Percentiles rank a stretch among this genome's conserved stretches.
Evolutionary conservation across 2,329 filamentous ascomycete species (phyloP).

Genomic region (Ophiocordyceps camponoti-leonardi): DNA sequence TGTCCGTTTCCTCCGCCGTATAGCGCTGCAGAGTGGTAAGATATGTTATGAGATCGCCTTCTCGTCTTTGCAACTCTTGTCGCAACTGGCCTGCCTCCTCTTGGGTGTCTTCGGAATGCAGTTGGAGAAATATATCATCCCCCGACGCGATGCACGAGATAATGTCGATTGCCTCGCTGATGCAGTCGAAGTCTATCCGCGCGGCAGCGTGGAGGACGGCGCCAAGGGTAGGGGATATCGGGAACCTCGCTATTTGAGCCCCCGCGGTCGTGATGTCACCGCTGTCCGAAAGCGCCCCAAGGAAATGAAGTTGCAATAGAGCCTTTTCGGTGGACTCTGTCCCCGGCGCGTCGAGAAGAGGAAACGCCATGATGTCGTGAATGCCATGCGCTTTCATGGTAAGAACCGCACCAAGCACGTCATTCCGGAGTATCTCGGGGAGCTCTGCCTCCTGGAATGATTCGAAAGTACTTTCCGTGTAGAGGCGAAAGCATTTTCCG

Average conservation of each 20-base stretch:
- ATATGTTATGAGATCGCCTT: conserved; percentile 49
- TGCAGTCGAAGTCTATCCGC: conserved; percentile 50
- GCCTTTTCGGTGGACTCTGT: conserved; percentile 67
- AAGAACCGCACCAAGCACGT: conserved; percentile 69
- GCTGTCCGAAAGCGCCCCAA: conserved; percentile 56
- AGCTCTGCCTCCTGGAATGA: conserved; percentile 54
- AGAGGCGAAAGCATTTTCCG: conserved; percentile 79
- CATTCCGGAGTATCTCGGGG: conserved; percentile 82
- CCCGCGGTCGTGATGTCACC: conserved; percentile 62
- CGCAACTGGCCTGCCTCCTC: conserved; percentile 36
- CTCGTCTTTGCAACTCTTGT: conserved; percentile 40
- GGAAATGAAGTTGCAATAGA: conserved; percentile 59
- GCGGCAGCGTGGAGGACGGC: conserved; percentile 70
- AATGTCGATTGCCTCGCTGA: conserved; percentile 74
- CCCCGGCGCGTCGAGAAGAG: conserved; percentile 68
- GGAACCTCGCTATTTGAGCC: conserved; percentile 62
- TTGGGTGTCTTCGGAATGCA: conserved; percentile 37
- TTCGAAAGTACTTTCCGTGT: conserved; percentile 63
- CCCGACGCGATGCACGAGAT: conserved; percentile 47
- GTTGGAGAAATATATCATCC: conserved; percentile 43
- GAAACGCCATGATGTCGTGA: conserved; percentile 64
- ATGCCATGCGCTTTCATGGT: conserved; percentile 90
- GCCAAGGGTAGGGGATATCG: conserved; percentile 64
- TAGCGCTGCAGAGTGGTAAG: conserved; percentile 47
- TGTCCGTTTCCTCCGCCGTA: conserved; percentile 35